Base-by-base conservation (phyloP, 2,329 filamentous ascomycete genomes). In the Stachybotrys elegans region DNA sequence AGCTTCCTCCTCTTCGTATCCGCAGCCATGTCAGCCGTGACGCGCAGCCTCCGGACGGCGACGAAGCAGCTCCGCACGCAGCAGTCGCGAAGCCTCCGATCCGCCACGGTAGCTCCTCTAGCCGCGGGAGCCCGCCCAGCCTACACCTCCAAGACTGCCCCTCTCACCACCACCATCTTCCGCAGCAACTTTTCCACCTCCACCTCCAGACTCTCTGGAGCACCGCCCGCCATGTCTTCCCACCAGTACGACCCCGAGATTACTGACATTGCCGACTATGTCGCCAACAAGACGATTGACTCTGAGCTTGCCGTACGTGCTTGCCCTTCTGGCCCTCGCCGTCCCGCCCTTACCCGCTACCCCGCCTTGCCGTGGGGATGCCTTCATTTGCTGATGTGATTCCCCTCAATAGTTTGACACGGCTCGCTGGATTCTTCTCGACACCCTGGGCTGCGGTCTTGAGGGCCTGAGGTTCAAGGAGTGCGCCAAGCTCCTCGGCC, bases 391-490 rank as follows among this genome's bases (percentile, higher is more conserved):
- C 48, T 52, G 40, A 56, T 40, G 25, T 23, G n/a, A 21, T 6
- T 25, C 23, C 22, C 5, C 19, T 34, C 43, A 29, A 50, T 54
- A 93, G 88, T 94, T 87, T 65, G 93, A 98, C 69, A 98, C 93
- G 40, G 93, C 93, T 51, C 86, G 93, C 71, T 92, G 90, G 75
- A 91, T 97, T 56, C 90, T 98, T 69, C 82, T 97, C 62, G 93
- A 98, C 69, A 97, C 93, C 44, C 80, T 98, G 39, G 93, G 93
- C 61, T 98, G 93, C 68, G 93, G 93, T 64, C 83, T 98, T 51
- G 91, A 97, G 74, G 93, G 88, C 55, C 80, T 98, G 61, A 84
- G 86, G 57, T 98, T 98, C 76, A 88, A 91, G 68, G 88, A 96
- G 71, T 97, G 93, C 79, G 83, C 86, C 52, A 96, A 96, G 74